These are phyloP conservation scores for Gossypium davidsonii DNA, from an alignment of 441 rosid genomes.

Conservation along the genomic window DNA sequence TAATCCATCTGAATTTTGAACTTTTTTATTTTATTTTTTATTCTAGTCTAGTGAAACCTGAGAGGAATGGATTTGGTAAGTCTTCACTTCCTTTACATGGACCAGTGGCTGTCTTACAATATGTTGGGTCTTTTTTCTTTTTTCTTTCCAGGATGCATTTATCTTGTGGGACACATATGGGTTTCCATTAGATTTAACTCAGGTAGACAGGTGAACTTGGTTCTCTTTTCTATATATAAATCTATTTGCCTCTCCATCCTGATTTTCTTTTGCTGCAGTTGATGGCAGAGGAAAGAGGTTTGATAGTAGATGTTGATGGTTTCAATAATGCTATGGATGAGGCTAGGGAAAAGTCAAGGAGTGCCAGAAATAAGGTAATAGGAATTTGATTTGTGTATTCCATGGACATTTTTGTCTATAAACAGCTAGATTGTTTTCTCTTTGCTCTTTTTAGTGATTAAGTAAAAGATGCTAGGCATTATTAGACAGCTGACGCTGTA, in stretches of 20 bases:
- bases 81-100: background rate
- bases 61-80: conserved; percentile 7
- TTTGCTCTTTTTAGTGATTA: background rate
- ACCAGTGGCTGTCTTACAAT: conserved; percentile 1
- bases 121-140: conserved; percentile 16
- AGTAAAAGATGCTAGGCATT: background rate
- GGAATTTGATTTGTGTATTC: background rate
- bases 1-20: conserved; percentile 1
- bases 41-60: background rate
- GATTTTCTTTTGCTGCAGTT: conserved; percentile 38
- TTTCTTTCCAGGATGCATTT: conserved; percentile 69
- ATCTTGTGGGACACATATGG: conserved; percentile 96
- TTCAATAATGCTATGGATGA: conserved; percentile 81
- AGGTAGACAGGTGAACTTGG: conserved; percentile 38
- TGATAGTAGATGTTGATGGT: conserved; percentile 74
- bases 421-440: background rate
- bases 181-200: conserved; percentile 93
- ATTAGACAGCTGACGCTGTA: background rate
- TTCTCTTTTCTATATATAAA: background rate
- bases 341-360: conserved; percentile 94
- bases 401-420: background rate
- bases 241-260: conserved; percentile 13
- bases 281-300: conserved; percentile 95
- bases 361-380: conserved; percentile 76
- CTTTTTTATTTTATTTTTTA: background rate